Conservation (phyloP, 2,329 filamentous ascomycete genomes). For the Aspergillus sp. region DNA sequence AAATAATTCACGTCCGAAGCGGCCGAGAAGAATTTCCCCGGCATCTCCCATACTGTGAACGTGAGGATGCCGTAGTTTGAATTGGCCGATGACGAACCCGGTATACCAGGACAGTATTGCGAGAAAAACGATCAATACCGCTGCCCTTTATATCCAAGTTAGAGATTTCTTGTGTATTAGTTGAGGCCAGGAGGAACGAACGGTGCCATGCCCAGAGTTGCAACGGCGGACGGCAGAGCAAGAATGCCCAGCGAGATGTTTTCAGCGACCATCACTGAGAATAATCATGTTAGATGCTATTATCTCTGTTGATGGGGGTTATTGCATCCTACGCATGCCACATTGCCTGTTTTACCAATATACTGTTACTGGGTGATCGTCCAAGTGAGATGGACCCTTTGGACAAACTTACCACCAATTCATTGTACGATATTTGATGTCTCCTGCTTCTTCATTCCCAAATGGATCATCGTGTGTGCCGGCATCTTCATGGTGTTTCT, state of each 20-base stretch:
- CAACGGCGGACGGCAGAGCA: slow-evolving; percentile 51
- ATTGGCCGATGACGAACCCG: slow-evolving; percentile 56
- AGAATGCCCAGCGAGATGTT: slow-evolving; percentile 56
- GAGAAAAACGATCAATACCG: slow-evolving; percentile 50
- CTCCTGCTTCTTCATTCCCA: slow-evolving; percentile 32
- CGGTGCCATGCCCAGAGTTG: slow-evolving; percentile 52
- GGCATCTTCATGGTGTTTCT: too few relatives aligned
- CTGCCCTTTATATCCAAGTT: slow-evolving; percentile 24
- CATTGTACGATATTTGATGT: slow-evolving; percentile 49
- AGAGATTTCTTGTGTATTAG: background rate
- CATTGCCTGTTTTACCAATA: slow-evolving; percentile 34
- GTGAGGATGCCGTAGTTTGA: slow-evolving; percentile 53
- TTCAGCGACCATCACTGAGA: slow-evolving; percentile 53
- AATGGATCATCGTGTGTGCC: too few relatives aligned
- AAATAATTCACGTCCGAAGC: slow-evolving; percentile 57
- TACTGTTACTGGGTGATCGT: too few relatives aligned
- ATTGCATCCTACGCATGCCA: slow-evolving; percentile 35
- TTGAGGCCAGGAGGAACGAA: slow-evolving; percentile 19
- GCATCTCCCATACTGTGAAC: slow-evolving; percentile 65
- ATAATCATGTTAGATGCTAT: slow-evolving; percentile 4
- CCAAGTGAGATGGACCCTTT: too few relatives aligned
- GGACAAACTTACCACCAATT: slow-evolving; percentile 39
- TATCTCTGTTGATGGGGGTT: too few relatives aligned
- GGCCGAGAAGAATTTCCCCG: slow-evolving; percentile 59
- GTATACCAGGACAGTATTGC: slow-evolving; percentile 58